phyloP scores from a whole-genome alignment of 495 filamentous ascomycete genomes.

The Apodospora peruviana region DNA sequence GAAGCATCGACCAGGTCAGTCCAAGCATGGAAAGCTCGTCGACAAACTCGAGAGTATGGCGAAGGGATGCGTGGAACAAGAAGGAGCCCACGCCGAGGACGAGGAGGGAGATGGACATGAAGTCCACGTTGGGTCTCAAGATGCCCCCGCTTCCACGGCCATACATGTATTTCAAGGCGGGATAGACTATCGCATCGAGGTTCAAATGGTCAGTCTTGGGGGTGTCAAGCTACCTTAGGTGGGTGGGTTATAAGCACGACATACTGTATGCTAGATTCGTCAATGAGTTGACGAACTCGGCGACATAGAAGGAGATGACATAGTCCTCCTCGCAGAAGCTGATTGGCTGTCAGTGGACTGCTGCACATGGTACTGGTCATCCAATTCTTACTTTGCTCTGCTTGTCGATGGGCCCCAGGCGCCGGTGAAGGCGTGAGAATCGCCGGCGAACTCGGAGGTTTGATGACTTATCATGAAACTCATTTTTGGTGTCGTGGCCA shows the following conservation, averaged over 20 bases:
- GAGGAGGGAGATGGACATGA: conserved; percentile 10
- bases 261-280: conserved; percentile 9
- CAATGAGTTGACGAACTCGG: conserved; percentile 12
- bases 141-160: not conserved
- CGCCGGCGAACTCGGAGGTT: not conserved
- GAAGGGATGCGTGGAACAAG: conserved; percentile 11
- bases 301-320: conserved; percentile 6
- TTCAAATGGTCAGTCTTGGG: not conserved
- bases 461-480: not conserved
- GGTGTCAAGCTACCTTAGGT: too few species aligned
- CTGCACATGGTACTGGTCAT: too few species aligned
- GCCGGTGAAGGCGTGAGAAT: not conserved
- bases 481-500: too few species aligned
- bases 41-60: conserved; percentile 8
- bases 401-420: not conserved
- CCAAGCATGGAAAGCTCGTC: conserved; percentile 45
- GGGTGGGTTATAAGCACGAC: too few species aligned
- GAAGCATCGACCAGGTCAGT: conserved; percentile 44
- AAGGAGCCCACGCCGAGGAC: conserved; percentile 10
- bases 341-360: not conserved
- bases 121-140: conserved; percentile 1
- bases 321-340: conserved; percentile 13
- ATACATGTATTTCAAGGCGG: conserved; percentile 7
- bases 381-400: not conserved
- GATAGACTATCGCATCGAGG: not conserved